Evolutionary conservation across 345 rosid genomes (phyloP).

Genomic region (Gossypium ekmanianum): DNA sequence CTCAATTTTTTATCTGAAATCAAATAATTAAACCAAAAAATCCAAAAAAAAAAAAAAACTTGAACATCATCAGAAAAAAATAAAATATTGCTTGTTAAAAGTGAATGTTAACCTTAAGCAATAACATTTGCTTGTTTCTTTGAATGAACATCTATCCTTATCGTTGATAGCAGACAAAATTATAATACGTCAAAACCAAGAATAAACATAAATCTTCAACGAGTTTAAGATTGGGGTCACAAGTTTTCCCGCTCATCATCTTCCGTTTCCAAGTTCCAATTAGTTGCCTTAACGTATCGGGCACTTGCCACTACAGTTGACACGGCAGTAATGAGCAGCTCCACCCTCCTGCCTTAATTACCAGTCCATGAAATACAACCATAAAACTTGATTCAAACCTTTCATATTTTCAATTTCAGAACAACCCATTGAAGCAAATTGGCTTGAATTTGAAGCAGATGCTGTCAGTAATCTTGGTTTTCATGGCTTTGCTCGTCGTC

Average conservation of each 20-base stretch:
- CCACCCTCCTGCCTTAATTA: background rate
- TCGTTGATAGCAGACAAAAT: background rate
- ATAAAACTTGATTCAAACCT: background rate
- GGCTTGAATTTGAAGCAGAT: background rate
- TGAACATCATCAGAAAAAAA: no score
- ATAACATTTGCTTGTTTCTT: background rate
- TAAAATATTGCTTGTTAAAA: background rate
- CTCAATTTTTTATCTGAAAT: no score
- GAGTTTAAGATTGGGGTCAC: background rate
- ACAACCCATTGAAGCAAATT: no score
- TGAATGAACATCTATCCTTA: background rate
- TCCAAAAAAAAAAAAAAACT: no score
- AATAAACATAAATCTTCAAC: constrained; percentile 3
- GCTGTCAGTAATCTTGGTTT: background rate
- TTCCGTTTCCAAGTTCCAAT: background rate
- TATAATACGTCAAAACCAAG: background rate
- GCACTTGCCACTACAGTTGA: background rate
- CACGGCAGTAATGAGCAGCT: background rate
- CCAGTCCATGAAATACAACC: background rate
- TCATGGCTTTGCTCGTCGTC: background rate
- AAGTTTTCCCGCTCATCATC: background rate
- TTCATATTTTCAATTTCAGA: background rate
- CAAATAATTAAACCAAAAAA: no score
- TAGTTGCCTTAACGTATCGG: background rate
- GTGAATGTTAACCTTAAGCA: background rate